Base-by-base conservation (phyloP, 2,329 filamentous ascomycete genomes). In the Zasmidium citrigriseum region DNA sequence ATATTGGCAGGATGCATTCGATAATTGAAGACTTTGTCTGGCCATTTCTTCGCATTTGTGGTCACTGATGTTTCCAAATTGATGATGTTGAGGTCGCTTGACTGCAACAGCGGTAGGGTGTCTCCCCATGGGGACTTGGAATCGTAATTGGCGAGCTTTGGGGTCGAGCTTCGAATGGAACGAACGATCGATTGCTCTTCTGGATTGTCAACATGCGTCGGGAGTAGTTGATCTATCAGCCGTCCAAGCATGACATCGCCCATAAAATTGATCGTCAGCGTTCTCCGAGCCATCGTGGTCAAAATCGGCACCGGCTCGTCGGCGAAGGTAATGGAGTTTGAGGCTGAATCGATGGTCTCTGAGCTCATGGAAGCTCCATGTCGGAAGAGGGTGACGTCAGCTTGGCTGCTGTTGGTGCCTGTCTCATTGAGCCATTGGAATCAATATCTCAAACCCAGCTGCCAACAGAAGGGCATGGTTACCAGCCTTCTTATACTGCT, bases 231-330 rank as follows among this genome's bases (percentile, higher is more conserved):
- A 62, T 77, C 75, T 59, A 77, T 66, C 10, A 77, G 72, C 2
- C 75, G 74, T 46, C 72, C 75, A 9, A 77, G 72, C 75, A 77
- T 77, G n/a, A 76, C 70, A 55, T 77, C 75, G 60, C 75, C 75
- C 38, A 70, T 29, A 14, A 29, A 29, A 14, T 29, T 29, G 27
- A 29, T 7, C 14, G 7, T 29, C 27, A 29, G 27, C 7, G 14
- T 29, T 29, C 27, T 29, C 7, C 27, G 7, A 29, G 27, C 27
- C 27, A 29, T 29, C 27, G 27, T 29, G 7, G 27, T 7, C 27
- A 7, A 29, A n/a, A n/a, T n/a, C n/a, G n/a, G n/a, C n/a, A n/a
- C n/a, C n/a, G n/a, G n/a, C n/a, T n/a, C n/a, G n/a, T n/a, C n/a
- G n/a, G n/a, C n/a, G n/a, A n/a, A n/a, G n/a, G n/a, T n/a, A n/a